Conservation (phyloP, 73 alveolate genomes). For the Loxodes magnus region DNA sequence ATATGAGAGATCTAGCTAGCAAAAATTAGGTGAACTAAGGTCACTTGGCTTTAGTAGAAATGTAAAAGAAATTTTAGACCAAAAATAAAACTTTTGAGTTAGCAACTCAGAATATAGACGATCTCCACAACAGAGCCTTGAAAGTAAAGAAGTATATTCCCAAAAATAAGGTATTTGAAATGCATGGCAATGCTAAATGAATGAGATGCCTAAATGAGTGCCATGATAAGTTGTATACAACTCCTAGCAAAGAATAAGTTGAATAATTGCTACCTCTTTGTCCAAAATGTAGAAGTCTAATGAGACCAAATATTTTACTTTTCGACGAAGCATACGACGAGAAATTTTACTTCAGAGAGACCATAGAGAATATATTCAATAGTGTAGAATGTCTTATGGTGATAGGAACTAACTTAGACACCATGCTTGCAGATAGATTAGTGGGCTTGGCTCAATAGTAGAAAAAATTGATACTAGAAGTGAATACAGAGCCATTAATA, state of each 20-base stretch:
- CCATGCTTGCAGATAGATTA: neutral
- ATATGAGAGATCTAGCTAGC: neutral
- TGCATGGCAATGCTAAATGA: neutral
- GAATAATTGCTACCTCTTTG: neutral
- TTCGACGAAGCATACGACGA: conserved; percentile 8
- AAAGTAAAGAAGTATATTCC: neutral
- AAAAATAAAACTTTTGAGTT: no score
- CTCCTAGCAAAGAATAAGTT: neutral
- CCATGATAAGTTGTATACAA: neutral
- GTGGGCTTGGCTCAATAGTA: neutral
- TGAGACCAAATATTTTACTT: conserved; percentile 7
- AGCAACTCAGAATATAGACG: conserved; percentile 7
- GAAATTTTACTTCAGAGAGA: neutral
- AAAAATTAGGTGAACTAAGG: neutral
- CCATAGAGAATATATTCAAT: neutral
- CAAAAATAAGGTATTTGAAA: conserved; percentile 1
- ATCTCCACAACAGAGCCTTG: no score
- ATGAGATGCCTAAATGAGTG: conserved; percentile 12
- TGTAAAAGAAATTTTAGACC: neutral
- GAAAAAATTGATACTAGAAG: neutral
- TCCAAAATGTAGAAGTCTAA: conserved; percentile 3
- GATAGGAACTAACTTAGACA: neutral
- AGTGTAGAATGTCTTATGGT: neutral
- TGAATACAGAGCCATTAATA: conserved; percentile 10
- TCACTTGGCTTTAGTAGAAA: conserved; percentile 1